Percentiles rank a stretch among this genome's conserved stretches.
Conservation (phyloP, 306 rosid genomes). For the Biancaea sappan region DNA sequence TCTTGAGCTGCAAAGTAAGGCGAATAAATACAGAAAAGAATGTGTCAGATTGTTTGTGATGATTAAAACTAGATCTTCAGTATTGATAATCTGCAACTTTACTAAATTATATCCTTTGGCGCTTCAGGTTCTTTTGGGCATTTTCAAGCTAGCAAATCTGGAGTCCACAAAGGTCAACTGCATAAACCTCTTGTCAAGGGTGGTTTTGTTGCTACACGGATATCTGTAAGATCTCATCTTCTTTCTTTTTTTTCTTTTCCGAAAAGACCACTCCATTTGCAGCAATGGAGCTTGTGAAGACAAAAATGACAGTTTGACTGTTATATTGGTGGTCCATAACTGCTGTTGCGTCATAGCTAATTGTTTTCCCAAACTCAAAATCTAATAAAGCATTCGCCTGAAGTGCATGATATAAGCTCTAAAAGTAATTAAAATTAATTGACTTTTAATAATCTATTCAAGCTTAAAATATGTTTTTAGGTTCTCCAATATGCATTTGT, state of each 20-base stretch:
- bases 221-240: constrained; percentile 64
- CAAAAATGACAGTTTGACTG: not conserved
- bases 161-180: constrained; percentile 91
- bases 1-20: constrained; percentile 1
- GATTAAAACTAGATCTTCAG: not conserved
- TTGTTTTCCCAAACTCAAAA: not conserved
- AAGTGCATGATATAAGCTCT: not conserved
- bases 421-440: not conserved
- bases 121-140: constrained; percentile 93
- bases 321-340: not conserved
- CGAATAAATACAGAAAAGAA: not conserved
- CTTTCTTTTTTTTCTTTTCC: not conserved
- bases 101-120: constrained; percentile 21
- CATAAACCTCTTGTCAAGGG: constrained; percentile 83
- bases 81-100: constrained; percentile 6
- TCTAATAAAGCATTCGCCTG: constrained; percentile 20
- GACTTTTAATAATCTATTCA: not conserved
- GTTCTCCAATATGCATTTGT: not conserved
- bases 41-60: constrained; percentile 1
- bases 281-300: not conserved
- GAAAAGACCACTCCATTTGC: constrained; percentile 20
- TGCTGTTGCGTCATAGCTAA: not conserved
- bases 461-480: not conserved
- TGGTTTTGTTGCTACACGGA: constrained; percentile 94
- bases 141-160: constrained; percentile 94